Evolutionary conservation across 306 rosid species (phyloP), one percentile per base, ranked within the genome.

Genomic region (Vigna nakashimae): DNA sequence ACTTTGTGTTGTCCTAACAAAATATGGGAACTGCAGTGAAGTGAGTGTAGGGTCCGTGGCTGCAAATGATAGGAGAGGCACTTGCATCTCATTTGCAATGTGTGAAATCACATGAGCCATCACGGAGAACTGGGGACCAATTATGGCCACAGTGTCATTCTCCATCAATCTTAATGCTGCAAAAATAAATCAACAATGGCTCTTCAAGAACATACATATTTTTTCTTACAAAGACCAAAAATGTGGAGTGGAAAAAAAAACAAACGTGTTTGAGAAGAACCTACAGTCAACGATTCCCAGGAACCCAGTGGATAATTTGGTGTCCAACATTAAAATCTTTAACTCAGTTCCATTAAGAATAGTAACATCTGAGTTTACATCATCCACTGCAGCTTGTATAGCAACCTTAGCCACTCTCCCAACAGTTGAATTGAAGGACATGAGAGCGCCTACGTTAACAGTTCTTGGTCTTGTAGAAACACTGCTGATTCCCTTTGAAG

Each of bases 11-110:
- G 88, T 89, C 74, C 98, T 85, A 42, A 92, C 80, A 76, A 92
- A 92, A 78, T 77, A 92, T 22, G 97, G 98, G 82, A 87, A 92
- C 82, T 92, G 91, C 36, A 89, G 90, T 1, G 96, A 80, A 20
- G 92, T 80, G 40, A 92, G 53, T 38, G 98, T 88, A 17, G 96
- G 92, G 69, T 92, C 96, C 10, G 96, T 73, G 3, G 94, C 96
- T 28, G 91, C 79, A 83, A 85, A 88, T 18, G 89, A 88, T 10
- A 88, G 48, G 3, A 88, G 70, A 58, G 91, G 91, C 1, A 88
- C 88, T 56, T 75, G 80, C 52, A 88, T 83, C 68, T 88, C 91
- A 76, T 88, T 81, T 24, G 85, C 91, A 5, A 85, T 76, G 6
- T 88, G 91, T 17, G 88, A 81, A 64, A 88, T 76, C 12, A 83